Evolutionary conservation across 306 rosid genomes (phyloP), one percentile per base, ranked within the genome.

Genomic region (Sicyos baderoa): DNA sequence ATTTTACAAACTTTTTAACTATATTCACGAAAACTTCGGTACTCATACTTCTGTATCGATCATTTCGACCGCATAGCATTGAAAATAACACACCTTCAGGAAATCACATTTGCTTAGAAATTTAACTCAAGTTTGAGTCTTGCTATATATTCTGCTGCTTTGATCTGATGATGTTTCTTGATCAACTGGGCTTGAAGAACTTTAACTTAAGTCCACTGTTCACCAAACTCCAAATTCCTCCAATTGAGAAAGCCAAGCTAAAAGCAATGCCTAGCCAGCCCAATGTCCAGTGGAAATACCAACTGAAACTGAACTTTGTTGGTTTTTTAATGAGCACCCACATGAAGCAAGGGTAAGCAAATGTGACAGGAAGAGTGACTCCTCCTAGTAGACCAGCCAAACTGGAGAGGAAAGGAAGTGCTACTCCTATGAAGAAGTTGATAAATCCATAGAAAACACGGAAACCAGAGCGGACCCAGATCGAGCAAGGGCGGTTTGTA

Each of bases 281-380:
- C 29, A 93, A 81, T 68, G 65, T 86, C 99, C 96, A 93, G 76
- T 93, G 76, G 79, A 93, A 88, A 49, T 93, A 93, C 99, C 99
- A 93, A 76, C 78, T 93, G 76, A 93, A 93, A 81, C 96, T 88
- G 80, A 81, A 90, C 69, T 88, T 89, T 15, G 91, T 54, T 48
- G 99, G 99, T 79, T 84, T 87, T 54, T 93, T 93, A 6, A 93
- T 88, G 68, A 93, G 97, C 77, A 93, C 90, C 99, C 99, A 93
- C 99, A 93, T 93, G 90, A 93, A 93, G 84, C 99, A 93, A 76
- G 99, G 99, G 81, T 93, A 90, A 54, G 99, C 99, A 72, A 93
- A 93, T 17, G 99, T 90, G 79, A 93, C 97, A 0, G 99, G 99
- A 66, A 93, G 99, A 18, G 99, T 93, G 56, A 93, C 94, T 68